Evolutionary conservation across 2,329 filamentous ascomycete species (phyloP).

Genomic region (Claviceps quebecensis): DNA sequence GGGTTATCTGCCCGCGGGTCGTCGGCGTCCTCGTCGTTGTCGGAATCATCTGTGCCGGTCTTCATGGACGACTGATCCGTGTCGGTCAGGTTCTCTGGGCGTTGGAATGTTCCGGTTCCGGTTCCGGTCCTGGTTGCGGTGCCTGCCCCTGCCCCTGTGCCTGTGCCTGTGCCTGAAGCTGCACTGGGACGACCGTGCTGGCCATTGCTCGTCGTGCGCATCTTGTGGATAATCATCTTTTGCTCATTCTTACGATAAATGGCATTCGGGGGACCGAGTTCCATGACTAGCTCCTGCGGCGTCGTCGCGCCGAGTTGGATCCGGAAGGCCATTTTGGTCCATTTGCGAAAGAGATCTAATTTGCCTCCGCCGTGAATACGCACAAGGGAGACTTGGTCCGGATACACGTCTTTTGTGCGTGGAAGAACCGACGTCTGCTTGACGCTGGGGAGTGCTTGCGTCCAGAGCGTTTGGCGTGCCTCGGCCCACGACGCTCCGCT

Average conservation of each 20-base stretch:
- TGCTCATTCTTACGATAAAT: conserved; percentile 88
- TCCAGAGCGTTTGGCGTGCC: conserved; percentile 63
- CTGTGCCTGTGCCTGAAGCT: conserved; percentile 23
- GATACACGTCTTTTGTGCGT: conserved; percentile 63
- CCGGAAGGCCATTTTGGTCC: conserved; percentile 50
- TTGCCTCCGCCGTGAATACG: conserved; percentile 64
- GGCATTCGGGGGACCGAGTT: conserved; percentile 83
- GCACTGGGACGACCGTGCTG: conserved; percentile 31
- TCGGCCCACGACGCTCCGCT: conserved; percentile 83
- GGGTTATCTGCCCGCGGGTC: conserved; percentile 38
- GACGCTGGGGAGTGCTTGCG: conserved; percentile 56
- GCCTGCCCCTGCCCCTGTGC: conserved; percentile 24
- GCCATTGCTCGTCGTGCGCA: conserved; percentile 38
- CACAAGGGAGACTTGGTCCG: conserved; percentile 77
- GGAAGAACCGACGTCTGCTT: conserved; percentile 55
- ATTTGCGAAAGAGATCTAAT: conserved; percentile 63
- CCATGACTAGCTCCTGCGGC: conserved; percentile 78
- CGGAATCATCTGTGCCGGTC: conserved; percentile 54
- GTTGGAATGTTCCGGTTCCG: conserved; percentile 26
- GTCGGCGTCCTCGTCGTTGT: conserved; percentile 42
- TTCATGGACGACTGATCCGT: conserved; percentile 64
- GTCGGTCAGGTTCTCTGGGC: conserved; percentile 48
- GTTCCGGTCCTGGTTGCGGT: conserved; percentile 12
- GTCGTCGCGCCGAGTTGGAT: conserved; percentile 76
- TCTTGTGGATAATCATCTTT: conserved; percentile 72